A percentile compares a stretch with the other conserved stretches of the same genome.
Conservation (phyloP, 208 protist species). For the Lotmaria passim region DNA sequence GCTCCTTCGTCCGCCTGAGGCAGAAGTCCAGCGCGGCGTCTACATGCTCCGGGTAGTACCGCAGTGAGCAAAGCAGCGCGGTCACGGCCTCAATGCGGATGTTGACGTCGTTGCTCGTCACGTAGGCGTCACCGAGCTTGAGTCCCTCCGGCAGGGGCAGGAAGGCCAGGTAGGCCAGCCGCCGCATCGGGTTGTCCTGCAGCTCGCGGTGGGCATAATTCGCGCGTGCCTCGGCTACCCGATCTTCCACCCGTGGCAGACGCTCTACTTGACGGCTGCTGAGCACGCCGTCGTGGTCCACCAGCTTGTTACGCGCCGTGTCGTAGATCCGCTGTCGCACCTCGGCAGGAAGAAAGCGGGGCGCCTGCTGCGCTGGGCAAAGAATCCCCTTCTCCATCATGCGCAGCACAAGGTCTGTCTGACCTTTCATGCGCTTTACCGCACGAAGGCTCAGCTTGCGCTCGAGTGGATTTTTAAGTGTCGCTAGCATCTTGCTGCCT, state of each 20-base stretch:
- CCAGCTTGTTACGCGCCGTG: background rate
- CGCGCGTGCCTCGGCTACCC: conserved; percentile 14
- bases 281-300: background rate
- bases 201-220: conserved; percentile 11
- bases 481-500: background rate
- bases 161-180: conserved; percentile 22
- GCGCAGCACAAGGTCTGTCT: conserved; percentile 15
- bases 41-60: conserved; percentile 34
- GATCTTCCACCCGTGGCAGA: conserved; percentile 18
- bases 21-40: conserved; percentile 33
- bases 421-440: background rate
- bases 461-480: background rate
- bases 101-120: conserved; percentile 21
- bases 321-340: conserved; percentile 26
- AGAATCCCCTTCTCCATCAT: conserved; percentile 19
- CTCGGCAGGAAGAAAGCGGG: background rate
- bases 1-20: conserved; percentile 33
- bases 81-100: conserved; percentile 14
- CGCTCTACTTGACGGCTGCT: background rate
- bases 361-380: background rate
- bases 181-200: conserved; percentile 14
- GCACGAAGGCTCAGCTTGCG: background rate
- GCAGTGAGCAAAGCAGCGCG: conserved; percentile 4
- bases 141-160: conserved; percentile 28
- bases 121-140: conserved; percentile 6